These are phyloP conservation scores for Drosera capensis DNA, from an alignment of 148 eudicot species.

Conservation along the genomic window DNA sequence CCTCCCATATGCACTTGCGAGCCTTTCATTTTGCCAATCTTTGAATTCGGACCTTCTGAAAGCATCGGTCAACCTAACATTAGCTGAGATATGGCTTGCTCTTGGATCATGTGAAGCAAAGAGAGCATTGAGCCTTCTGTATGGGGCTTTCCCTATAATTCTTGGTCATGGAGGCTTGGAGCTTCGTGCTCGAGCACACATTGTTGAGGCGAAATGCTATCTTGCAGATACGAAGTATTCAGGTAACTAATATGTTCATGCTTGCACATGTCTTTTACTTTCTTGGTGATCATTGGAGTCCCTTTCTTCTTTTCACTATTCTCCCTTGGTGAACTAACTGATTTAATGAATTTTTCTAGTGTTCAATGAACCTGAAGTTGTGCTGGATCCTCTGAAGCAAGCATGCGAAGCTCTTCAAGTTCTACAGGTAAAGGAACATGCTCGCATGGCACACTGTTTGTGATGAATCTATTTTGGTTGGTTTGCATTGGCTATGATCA, in stretches of 20 bases:
- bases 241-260: slow-evolving; percentile 33
- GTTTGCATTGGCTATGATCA: not conserved
- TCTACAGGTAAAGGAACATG: slow-evolving; percentile 58
- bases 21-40: slow-evolving; percentile 85
- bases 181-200: slow-evolving; percentile 79
- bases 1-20: slow-evolving; percentile 89
- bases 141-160: slow-evolving; percentile 71
- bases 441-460: not conserved
- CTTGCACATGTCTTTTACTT: not conserved
- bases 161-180: slow-evolving; percentile 97
- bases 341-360: slow-evolving; percentile 15
- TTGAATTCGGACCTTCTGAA: slow-evolving; percentile 93
- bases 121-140: slow-evolving; percentile 55
- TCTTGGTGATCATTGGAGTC: not conserved
- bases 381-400: slow-evolving; percentile 58
- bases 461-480: not conserved
- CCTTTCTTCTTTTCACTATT: not conserved
- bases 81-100: slow-evolving; percentile 84
- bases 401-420: slow-evolving; percentile 71
- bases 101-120: slow-evolving; percentile 76
- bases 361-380: slow-evolving; percentile 43
- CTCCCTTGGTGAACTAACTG: not conserved
- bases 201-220: slow-evolving; percentile 84
- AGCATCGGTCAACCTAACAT: slow-evolving; percentile 79
- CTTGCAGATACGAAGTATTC: slow-evolving; percentile 61